Conservation (phyloP, 805 yeast species). For the Starmerella scarabaei region DNA sequence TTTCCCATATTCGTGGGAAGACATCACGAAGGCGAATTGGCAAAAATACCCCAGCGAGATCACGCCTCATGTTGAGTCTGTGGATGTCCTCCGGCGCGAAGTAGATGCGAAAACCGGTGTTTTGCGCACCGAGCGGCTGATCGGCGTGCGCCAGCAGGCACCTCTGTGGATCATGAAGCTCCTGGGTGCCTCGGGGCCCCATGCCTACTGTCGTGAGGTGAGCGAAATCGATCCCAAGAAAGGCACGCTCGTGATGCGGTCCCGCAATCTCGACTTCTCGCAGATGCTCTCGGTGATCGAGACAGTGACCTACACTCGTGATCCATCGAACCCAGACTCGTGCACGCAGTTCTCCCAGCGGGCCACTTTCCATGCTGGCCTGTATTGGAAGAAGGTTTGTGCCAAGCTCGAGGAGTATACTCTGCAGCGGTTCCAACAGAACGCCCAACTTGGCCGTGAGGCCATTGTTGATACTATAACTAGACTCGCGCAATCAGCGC, state of each 20-base stretch:
- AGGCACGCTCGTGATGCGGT: slow-evolving; percentile 60
- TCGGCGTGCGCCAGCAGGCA: slow-evolving; percentile 75
- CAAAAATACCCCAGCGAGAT: slow-evolving; percentile 89
- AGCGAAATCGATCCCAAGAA: slow-evolving; percentile 62
- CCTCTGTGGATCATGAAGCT: slow-evolving; percentile 67
- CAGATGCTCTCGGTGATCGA: slow-evolving; percentile 69
- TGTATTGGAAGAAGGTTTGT: slow-evolving; percentile 54
- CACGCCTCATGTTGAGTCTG: slow-evolving; percentile 85
- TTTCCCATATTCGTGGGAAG: slow-evolving; percentile 83
- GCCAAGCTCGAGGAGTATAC: slow-evolving; percentile 87
- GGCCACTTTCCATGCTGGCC: slow-evolving; percentile 82
- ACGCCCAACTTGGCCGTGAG: slow-evolving; percentile 64
- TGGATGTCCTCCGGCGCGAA: slow-evolving; percentile 72
- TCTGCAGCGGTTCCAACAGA: slow-evolving; percentile 73
- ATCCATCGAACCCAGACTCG: slow-evolving; percentile 35
- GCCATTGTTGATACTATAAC: slow-evolving; percentile 74
- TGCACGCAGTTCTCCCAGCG: slow-evolving; percentile 61
- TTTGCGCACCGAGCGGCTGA: slow-evolving; percentile 70
- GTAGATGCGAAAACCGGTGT: slow-evolving; percentile 40
- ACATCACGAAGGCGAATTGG: slow-evolving; percentile 94
- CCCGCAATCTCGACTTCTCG: slow-evolving; percentile 75
- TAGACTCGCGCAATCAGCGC: not conserved
- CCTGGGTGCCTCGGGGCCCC: slow-evolving; percentile 53
- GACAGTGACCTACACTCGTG: slow-evolving; percentile 71
- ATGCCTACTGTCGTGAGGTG: slow-evolving; percentile 76